phyloP scores from a whole-genome alignment of 768 basidiomycete genomes.

The Boletus vermiculosoides region DNA sequence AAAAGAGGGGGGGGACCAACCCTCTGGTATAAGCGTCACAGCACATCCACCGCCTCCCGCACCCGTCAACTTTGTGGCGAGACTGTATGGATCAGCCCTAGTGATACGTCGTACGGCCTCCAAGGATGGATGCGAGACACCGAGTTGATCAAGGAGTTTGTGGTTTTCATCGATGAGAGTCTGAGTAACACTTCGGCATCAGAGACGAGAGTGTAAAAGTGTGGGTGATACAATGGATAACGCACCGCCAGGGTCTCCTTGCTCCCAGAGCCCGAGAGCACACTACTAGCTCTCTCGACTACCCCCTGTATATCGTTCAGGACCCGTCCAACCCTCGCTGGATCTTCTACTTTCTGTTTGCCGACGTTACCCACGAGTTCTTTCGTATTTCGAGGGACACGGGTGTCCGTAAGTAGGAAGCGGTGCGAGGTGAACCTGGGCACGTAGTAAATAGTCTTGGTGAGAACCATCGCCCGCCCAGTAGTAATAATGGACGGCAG shows the following conservation, averaged over 20 bases:
- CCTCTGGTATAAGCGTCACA: constrained; percentile 91
- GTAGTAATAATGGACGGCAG: neutral
- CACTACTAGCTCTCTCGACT: constrained; percentile 75
- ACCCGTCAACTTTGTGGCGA: constrained; percentile 94
- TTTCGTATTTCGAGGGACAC: constrained; percentile 92
- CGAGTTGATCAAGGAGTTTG: constrained; percentile 73
- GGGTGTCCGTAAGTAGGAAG: constrained; percentile 91
- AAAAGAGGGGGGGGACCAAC: constrained; percentile 44
- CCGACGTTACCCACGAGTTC: constrained; percentile 89
- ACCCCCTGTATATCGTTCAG: constrained; percentile 81
- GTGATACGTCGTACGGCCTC: constrained; percentile 81
- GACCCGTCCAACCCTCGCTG: constrained; percentile 77
- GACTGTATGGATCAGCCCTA: constrained; percentile 54
- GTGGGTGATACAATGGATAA: constrained; percentile 13
- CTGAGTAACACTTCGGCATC: constrained; percentile 39
- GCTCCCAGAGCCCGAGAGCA: constrained; percentile 55
- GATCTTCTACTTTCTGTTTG: constrained; percentile 72
- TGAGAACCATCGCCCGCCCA: neutral
- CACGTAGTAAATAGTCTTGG: neutral
- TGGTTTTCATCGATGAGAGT: constrained; percentile 89
- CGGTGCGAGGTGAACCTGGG: constrained; percentile 84
- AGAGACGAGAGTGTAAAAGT: neutral
- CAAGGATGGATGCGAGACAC: constrained; percentile 87
- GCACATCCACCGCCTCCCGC: constrained; percentile 99
- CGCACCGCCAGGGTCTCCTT: constrained; percentile 51